Conservation (phyloP, 352 stramenopile genomes). For the Phytopythium cucurbitacearum region DNA sequence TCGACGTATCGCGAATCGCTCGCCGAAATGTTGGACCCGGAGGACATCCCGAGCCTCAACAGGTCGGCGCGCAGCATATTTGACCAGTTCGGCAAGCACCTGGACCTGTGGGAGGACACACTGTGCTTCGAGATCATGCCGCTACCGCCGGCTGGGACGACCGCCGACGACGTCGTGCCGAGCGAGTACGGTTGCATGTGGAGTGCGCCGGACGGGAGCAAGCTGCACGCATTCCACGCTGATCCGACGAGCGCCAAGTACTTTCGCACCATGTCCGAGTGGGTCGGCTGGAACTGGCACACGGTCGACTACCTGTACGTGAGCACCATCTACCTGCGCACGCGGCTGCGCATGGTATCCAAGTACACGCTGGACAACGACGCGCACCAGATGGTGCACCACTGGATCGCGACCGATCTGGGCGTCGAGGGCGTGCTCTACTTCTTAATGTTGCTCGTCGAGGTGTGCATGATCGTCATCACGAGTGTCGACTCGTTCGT, state of each 20-base stretch:
- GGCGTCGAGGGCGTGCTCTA: slow-evolving; percentile 18
- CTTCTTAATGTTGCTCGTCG: slow-evolving; percentile 11
- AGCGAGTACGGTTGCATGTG: slow-evolving; percentile 16
- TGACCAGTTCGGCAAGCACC: slow-evolving; percentile 7
- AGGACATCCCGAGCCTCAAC: slow-evolving; percentile 8
- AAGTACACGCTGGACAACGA: slow-evolving; percentile 9
- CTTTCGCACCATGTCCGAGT: slow-evolving; percentile 10
- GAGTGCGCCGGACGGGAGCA: slow-evolving; percentile 7
- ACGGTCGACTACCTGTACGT: slow-evolving; percentile 15
- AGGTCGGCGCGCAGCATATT: slow-evolving; percentile 1
- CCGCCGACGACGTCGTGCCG: background rate
- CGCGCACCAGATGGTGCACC: slow-evolving; percentile 3
- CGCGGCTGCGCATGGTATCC: slow-evolving; percentile 7
- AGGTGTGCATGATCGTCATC: slow-evolving; percentile 17
- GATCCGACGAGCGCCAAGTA: slow-evolving; percentile 11
- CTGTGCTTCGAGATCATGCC: slow-evolving; percentile 16
- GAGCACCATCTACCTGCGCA: slow-evolving; percentile 13
- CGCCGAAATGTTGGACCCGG: background rate
- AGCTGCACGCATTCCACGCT: slow-evolving; percentile 9
- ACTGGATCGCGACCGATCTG: slow-evolving; percentile 9
- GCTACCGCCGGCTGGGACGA: background rate
- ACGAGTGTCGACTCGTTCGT: slow-evolving; percentile 12
- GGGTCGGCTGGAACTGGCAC: slow-evolving; percentile 15
- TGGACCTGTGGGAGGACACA: slow-evolving; percentile 12
- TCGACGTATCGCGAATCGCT: slow-evolving; percentile 7